A percentile compares a stretch with the other conserved stretches of the same genome.
Conservation (phyloP, 441 rosid species). For the Brassica hybrid region DNA sequence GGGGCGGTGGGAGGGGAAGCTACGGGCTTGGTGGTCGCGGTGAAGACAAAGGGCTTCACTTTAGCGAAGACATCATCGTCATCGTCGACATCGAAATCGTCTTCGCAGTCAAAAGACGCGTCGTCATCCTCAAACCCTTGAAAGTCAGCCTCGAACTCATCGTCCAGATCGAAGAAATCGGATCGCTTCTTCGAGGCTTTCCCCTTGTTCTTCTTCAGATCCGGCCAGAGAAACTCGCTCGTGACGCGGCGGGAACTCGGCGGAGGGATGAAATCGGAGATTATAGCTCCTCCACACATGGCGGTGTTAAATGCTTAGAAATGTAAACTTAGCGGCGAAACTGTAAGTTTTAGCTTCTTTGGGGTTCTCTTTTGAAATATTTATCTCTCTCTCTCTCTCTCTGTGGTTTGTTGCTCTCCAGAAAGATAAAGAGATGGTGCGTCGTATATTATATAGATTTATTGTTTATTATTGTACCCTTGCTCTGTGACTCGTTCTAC, state of each 20-base stretch:
- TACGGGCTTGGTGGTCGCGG: slow-evolving; percentile 45
- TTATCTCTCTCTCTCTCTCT: neutral
- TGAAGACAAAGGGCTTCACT: slow-evolving; percentile 70
- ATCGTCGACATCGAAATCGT: slow-evolving; percentile 14
- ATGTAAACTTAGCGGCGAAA: slow-evolving; percentile 27
- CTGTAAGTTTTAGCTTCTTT: slow-evolving; percentile 1
- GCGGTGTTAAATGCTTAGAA: slow-evolving; percentile 24
- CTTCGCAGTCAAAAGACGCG: slow-evolving; percentile 53
- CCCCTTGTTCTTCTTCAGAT: slow-evolving; percentile 47
- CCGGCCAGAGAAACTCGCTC: slow-evolving; percentile 71
- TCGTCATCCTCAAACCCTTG: slow-evolving; percentile 64
- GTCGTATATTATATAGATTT: slow-evolving; percentile 18
- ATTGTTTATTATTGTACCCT: slow-evolving; percentile 38
- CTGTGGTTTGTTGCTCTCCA: neutral
- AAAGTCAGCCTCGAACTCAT: slow-evolving; percentile 85
- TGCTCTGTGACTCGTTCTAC: neutral
- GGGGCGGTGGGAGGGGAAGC: slow-evolving; percentile 21
- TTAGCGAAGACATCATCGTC: slow-evolving; percentile 33
- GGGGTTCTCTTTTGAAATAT: neutral
- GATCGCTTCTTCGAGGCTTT: slow-evolving; percentile 42
- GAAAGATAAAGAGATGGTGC: slow-evolving; percentile 10
- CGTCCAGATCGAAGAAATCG: slow-evolving; percentile 54
- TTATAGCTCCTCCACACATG: slow-evolving; percentile 99
- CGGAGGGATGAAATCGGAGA: slow-evolving; percentile 69
- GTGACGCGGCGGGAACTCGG: slow-evolving; percentile 52